A percentile compares a stretch with the other conserved stretches of the same genome.
Evolutionary conservation across 164 flowering plant species (phyloP).

Genomic region (Magnolia kwangsiensis): DNA sequence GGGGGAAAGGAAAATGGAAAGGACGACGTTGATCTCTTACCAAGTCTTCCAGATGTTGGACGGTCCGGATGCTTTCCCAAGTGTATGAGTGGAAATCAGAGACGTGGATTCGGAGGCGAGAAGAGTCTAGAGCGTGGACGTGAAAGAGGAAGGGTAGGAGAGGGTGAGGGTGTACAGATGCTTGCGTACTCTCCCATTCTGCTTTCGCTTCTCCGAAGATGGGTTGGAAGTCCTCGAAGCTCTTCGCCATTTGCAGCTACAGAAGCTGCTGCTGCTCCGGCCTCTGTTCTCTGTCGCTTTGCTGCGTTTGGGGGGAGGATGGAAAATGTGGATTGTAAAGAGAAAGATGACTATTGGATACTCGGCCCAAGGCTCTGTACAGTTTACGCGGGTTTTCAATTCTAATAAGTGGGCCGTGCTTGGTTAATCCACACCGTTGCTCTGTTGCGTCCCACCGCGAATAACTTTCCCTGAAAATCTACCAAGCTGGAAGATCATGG

Average conservation of each 20-base stretch:
- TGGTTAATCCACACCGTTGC: too few relatives aligned
- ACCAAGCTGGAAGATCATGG: too few relatives aligned
- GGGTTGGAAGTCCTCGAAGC: constrained; percentile 45
- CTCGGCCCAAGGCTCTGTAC: too few relatives aligned
- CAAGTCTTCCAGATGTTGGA: constrained; percentile 65
- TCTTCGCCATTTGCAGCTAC: constrained; percentile 23
- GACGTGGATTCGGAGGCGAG: constrained; percentile 41
- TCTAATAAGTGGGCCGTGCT: too few relatives aligned
- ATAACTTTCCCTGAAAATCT: too few relatives aligned
- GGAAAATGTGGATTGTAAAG: too few relatives aligned
- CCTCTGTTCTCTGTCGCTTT: not conserved
- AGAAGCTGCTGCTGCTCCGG: not conserved
- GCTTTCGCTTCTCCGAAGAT: constrained; percentile 58
- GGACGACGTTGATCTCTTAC: constrained; percentile 17
- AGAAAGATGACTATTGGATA: too few relatives aligned
- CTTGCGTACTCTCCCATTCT: constrained; percentile 26
- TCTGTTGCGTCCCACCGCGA: too few relatives aligned
- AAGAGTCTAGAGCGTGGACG: constrained; percentile 37
- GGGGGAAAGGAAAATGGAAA: not conserved
- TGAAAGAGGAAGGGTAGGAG: constrained; percentile 41
- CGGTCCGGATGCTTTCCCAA: constrained; percentile 50
- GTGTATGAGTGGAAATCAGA: constrained; percentile 59
- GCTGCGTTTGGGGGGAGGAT: too few relatives aligned
- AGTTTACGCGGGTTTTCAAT: too few relatives aligned
- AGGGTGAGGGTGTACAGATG: constrained; percentile 5